Evolutionary conservation across 371 early-diverging fungal genomes (phyloP).

Genomic region (Mucor sp.): DNA sequence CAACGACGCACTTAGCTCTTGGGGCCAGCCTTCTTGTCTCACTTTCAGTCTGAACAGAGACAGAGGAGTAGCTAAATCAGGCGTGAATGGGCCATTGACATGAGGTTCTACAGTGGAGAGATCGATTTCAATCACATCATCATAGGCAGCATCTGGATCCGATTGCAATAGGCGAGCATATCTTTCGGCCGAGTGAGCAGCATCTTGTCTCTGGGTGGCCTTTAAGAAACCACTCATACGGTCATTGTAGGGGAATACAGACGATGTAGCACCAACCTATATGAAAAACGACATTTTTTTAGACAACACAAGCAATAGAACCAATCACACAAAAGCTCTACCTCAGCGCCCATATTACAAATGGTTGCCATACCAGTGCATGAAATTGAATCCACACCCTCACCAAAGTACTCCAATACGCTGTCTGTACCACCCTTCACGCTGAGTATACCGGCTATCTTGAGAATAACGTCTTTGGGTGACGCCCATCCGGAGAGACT

Average conservation of each 20-base stretch:
- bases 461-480: constrained; percentile 91
- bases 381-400: constrained; percentile 87
- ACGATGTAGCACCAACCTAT: constrained; percentile 93
- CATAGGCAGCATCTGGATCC: constrained; percentile 87
- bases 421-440: constrained; percentile 94
- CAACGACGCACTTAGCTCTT: constrained; percentile 80
- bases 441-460: constrained; percentile 91
- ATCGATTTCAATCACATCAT: constrained; percentile 92
- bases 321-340: not conserved
- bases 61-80: constrained; percentile 90
- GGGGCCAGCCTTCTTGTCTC: constrained; percentile 80
- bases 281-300: not conserved
- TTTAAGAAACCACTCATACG: constrained; percentile 86
- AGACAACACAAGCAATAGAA: not conserved
- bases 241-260: constrained; percentile 91
- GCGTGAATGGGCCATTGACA: constrained; percentile 97
- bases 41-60: constrained; percentile 83
- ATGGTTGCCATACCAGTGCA: constrained; percentile 98
- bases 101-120: constrained; percentile 87
- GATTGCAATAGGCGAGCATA: constrained; percentile 80
- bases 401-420: constrained; percentile 96
- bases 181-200: constrained; percentile 72
- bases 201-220: constrained; percentile 78
- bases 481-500: constrained; percentile 90
- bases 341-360: constrained; percentile 98